Percentiles rank a stretch among this genome's conserved stretches.
These are phyloP conservation scores for Thelonectria discophora DNA, from an alignment of 2,329 filamentous ascomycete species.

Conservation along the genomic window DNA sequence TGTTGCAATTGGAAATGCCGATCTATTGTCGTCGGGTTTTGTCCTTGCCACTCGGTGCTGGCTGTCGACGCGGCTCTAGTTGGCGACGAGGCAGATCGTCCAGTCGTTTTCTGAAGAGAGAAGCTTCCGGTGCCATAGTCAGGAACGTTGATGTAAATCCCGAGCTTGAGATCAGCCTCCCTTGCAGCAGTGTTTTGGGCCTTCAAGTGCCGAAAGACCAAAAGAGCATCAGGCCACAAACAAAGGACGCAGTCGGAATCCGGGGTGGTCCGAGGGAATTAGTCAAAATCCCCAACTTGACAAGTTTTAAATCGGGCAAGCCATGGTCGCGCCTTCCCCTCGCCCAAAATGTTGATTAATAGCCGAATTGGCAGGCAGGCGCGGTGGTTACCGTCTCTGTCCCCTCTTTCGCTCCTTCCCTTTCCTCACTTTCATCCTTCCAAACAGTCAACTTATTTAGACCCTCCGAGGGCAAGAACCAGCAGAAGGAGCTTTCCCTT, in stretches of 20 bases:
- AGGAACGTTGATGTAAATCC: constrained; percentile 37
- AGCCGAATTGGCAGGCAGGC: background rate
- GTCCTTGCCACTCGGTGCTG: background rate
- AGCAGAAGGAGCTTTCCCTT: background rate
- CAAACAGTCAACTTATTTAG: background rate
- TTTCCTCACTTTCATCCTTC: background rate
- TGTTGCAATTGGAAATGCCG: constrained; percentile 37
- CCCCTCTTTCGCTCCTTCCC: background rate
- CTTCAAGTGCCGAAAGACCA: no score
- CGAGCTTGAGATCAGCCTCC: constrained; percentile 28
- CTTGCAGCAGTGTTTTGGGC: background rate
- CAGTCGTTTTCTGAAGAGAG: constrained; percentile 35
- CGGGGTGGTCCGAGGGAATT: background rate
- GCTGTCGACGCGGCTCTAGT: constrained; percentile 4
- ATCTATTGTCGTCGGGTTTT: no score
- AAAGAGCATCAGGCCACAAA: no score
- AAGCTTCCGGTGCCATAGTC: constrained; percentile 36
- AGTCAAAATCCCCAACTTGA: background rate
- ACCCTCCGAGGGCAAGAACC: constrained; percentile 8
- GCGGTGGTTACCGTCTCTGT: background rate
- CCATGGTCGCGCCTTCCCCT: background rate
- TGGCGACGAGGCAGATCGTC: constrained; percentile 30
- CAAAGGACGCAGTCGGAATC: background rate
- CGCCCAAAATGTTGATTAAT: no score
- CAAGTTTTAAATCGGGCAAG: background rate